Conservation (phyloP, 306 rosid species). For the Pachyrhizus erosus region DNA sequence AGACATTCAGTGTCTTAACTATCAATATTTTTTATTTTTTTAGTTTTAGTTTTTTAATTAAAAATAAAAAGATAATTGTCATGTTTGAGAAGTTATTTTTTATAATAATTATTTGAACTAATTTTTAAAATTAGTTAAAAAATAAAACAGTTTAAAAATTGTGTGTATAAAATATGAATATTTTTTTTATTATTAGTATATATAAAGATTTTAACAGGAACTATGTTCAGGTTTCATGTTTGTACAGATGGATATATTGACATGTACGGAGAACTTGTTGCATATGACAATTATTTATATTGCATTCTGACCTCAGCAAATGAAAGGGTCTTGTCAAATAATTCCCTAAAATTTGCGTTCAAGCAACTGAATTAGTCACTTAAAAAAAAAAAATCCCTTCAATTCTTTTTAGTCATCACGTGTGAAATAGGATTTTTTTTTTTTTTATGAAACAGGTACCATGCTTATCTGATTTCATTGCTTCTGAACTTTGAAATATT, state of each 20-base stretch:
- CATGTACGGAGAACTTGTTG: not conserved
- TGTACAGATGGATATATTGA: not conserved
- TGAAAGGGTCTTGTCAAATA: not conserved
- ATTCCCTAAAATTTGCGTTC: not conserved
- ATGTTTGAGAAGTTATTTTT: too few species aligned
- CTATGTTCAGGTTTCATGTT: not conserved
- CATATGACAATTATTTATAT: not conserved
- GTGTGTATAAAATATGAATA: too few species aligned
- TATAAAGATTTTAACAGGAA: not conserved
- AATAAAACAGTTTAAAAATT: too few species aligned
- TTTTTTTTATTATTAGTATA: too few species aligned
- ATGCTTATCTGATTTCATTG: not conserved
- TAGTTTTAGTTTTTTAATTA: too few species aligned
- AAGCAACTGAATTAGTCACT: not conserved
- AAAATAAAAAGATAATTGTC: too few species aligned
- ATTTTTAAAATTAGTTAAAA: too few species aligned
- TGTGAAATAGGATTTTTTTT: not conserved
- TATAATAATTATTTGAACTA: too few species aligned
- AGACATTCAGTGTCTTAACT: too few species aligned
- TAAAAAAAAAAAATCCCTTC: too few species aligned
- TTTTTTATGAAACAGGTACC: not conserved
- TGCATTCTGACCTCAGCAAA: not conserved
- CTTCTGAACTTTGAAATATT: not conserved
- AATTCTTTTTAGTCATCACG: not conserved
- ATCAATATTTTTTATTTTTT: too few species aligned